Conservation (phyloP, 768 basidiomycete species). For the Cystobasidium onofrii region DNA sequence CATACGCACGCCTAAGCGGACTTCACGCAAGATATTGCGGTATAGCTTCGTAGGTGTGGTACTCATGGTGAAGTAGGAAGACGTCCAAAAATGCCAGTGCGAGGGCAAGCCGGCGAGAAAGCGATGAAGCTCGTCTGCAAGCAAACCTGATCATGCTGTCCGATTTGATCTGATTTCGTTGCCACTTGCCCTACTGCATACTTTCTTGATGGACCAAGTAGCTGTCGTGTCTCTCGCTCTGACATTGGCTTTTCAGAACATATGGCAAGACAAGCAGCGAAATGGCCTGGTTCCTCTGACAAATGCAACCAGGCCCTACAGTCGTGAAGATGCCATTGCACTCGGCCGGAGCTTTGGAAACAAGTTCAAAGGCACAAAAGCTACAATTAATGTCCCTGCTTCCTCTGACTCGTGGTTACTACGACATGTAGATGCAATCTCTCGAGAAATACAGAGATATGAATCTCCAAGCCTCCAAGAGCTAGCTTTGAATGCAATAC, state of each 20-base stretch:
- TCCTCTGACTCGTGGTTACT: neutral
- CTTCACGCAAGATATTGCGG: constrained; percentile 15
- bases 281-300: neutral
- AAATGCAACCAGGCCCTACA: neutral
- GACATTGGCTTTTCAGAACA: neutral
- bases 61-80: neutral
- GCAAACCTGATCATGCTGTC: neutral
- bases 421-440: neutral
- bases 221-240: neutral
- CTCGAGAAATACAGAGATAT: neutral
- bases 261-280: neutral
- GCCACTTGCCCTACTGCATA: neutral
- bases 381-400: neutral
- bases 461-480: constrained; percentile 7
- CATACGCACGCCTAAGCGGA: constrained; percentile 2
- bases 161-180: neutral
- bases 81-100: no score
- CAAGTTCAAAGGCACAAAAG: neutral
- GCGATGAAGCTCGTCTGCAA: no score
- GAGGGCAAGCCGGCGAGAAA: no score
- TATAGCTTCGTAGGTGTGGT: neutral
- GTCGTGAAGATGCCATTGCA: neutral
- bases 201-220: neutral
- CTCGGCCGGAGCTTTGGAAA: neutral
- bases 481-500: constrained; percentile 7